Conservation (phyloP, 441 rosid genomes). For the Mallotus repandus region DNA sequence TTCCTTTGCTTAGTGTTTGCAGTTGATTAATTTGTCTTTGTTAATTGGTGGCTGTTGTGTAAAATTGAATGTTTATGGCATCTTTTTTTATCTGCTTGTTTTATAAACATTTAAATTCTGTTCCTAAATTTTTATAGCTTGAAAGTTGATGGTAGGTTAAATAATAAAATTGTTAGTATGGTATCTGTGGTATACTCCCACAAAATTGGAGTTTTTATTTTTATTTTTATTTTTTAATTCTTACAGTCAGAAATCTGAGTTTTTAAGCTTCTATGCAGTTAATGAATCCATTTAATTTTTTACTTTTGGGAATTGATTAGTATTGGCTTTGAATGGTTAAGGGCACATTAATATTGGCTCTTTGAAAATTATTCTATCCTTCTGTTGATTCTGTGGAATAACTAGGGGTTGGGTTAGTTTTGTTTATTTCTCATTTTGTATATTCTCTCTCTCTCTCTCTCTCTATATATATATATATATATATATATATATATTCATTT, state of each 20-base stretch:
- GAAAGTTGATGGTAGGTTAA: not conserved
- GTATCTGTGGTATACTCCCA: not conserved
- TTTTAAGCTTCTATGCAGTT: not conserved
- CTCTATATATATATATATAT: too few relatives aligned
- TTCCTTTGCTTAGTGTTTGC: conserved; percentile 11
- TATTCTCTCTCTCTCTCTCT: not conserved
- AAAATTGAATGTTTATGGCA: not conserved
- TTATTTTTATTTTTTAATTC: too few relatives aligned
- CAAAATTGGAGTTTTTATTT: not conserved
- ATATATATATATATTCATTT: too few relatives aligned
- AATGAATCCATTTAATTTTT: not conserved
- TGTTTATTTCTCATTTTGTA: not conserved
- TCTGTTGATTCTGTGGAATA: not conserved
- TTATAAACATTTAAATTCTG: not conserved
- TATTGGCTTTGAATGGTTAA: not conserved
- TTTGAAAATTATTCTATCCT: not conserved
- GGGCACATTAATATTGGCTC: not conserved
- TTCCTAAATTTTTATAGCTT: not conserved
- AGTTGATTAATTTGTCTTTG: not conserved
- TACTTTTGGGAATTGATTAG: not conserved
- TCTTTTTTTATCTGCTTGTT: not conserved
- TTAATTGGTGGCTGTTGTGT: conserved; percentile 1
- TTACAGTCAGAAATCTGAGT: not conserved
- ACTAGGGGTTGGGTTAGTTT: not conserved
- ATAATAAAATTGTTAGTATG: not conserved